Evolutionary conservation across 2,329 filamentous ascomycete species (phyloP).

Genomic region (Thelonectria olida): DNA sequence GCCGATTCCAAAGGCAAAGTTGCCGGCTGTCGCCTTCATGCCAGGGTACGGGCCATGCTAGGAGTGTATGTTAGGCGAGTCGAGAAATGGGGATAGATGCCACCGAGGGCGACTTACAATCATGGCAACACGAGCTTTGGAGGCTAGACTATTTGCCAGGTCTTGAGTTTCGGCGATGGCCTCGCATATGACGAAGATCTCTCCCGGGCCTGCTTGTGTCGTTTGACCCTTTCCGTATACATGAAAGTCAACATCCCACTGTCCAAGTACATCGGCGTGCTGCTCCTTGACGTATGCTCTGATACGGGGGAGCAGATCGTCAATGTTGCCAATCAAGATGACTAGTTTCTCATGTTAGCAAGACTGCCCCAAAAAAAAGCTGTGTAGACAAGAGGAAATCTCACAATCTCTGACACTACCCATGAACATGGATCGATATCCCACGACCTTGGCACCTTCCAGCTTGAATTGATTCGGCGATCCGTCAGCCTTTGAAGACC

Average conservation of each 20-base stretch:
- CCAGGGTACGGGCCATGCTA: slow-evolving; percentile 58
- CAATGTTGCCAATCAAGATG: slow-evolving; percentile 31
- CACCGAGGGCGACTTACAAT: slow-evolving; percentile 31
- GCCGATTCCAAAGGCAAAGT: slow-evolving; percentile 52
- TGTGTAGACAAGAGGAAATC: rapidly evolving
- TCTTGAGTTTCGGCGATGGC: slow-evolving; percentile 55
- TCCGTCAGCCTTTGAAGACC: slow-evolving; percentile 6
- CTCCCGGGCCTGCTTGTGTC: slow-evolving; percentile 1
- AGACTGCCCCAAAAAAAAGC: background rate
- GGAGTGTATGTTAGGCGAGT: background rate
- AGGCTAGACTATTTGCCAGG: slow-evolving; percentile 49
- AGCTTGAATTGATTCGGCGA: slow-evolving; percentile 36
- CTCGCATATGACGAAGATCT: slow-evolving; percentile 58
- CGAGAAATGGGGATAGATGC: background rate
- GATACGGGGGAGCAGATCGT: slow-evolving; percentile 17
- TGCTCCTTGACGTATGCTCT: slow-evolving; percentile 32
- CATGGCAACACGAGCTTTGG: slow-evolving; percentile 41
- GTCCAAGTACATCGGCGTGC: slow-evolving; percentile 23
- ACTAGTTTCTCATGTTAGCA: slow-evolving; percentile 14
- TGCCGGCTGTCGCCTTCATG: slow-evolving; percentile 62
- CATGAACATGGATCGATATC: slow-evolving; percentile 37
- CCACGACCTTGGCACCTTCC: slow-evolving; percentile 29
- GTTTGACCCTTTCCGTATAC: slow-evolving; percentile 50
- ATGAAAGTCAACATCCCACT: slow-evolving; percentile 49
- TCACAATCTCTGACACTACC: slow-evolving; percentile 34